Evolutionary conservation across 345 rosid genomes (phyloP).

Genomic region (Citrus australasica): DNA sequence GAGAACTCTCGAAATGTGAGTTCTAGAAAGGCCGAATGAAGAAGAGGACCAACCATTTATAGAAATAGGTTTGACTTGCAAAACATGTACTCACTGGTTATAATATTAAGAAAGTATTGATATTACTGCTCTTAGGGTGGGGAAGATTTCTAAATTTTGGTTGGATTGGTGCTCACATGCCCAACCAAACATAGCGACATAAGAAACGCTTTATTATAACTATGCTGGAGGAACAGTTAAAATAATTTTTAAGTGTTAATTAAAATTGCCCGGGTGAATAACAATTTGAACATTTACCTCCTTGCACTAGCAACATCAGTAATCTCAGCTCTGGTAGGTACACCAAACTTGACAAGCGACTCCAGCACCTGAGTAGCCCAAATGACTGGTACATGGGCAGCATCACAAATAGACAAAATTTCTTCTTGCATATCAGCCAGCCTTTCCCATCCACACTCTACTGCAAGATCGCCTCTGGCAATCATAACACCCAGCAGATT

Average conservation of each 20-base stretch:
- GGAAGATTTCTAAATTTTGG: too few relatives aligned
- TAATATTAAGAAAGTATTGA: too few relatives aligned
- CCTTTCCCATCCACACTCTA: conserved; percentile 79
- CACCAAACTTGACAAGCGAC: conserved; percentile 62
- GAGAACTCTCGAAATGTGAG: too few relatives aligned
- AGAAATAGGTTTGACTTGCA: too few relatives aligned
- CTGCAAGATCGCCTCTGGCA: conserved; percentile 79
- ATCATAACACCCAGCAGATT: conserved; percentile 74
- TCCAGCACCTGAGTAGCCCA: conserved; percentile 78
- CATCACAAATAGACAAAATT: conserved; percentile 45
- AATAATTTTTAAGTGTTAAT: neutral
- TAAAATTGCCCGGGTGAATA: neutral
- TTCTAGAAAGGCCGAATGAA: too few relatives aligned
- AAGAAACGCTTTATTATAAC: too few relatives aligned
- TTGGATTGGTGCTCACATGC: too few relatives aligned
- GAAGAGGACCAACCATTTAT: too few relatives aligned
- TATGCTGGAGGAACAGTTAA: neutral
- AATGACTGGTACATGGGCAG: conserved; percentile 54
- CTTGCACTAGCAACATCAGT: conserved; percentile 58
- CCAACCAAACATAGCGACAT: too few relatives aligned
- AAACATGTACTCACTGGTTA: too few relatives aligned
- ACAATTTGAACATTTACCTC: conserved; percentile 32
- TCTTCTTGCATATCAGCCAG: conserved; percentile 67
- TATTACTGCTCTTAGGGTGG: too few relatives aligned
- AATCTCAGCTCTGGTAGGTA: conserved; percentile 73